Percentiles rank a stretch among this genome's conserved stretches.
Conservation (phyloP, 2,329 filamentous ascomycete genomes). For the Trichophyton rubrum region DNA sequence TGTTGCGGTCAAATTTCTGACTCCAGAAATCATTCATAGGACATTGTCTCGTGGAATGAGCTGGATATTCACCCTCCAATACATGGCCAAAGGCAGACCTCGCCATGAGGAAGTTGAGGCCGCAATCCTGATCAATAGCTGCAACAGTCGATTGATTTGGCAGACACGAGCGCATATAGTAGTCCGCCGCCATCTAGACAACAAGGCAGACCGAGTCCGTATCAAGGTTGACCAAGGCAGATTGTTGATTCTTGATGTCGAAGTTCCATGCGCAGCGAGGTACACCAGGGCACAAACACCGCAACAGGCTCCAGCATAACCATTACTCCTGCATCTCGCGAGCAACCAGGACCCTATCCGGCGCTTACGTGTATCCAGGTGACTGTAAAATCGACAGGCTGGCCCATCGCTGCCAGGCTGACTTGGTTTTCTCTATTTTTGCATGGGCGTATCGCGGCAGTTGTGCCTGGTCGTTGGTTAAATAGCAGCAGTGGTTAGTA, state of each 20-base stretch:
- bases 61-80: no score
- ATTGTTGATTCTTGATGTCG: neutral
- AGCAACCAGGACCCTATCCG: neutral
- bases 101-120: no score
- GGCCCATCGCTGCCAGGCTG: neutral
- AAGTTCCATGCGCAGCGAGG: no score
- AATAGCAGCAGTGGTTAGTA: no score
- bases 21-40: no score
- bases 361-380: neutral
- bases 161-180: no score
- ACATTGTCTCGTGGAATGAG: no score
- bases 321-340: neutral
- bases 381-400: neutral
- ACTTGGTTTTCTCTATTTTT: neutral
- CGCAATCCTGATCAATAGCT: no score
- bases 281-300: neutral
- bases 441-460: conserved; percentile 1
- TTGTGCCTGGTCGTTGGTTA: neutral
- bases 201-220: no score
- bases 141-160: neutral
- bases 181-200: no score
- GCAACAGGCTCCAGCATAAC: neutral
- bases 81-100: no score
- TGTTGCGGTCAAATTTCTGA: no score
- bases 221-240: neutral